phyloP scores from a whole-genome alignment of 495 filamentous ascomycete genomes.

The Trichoderma reesei region DNA sequence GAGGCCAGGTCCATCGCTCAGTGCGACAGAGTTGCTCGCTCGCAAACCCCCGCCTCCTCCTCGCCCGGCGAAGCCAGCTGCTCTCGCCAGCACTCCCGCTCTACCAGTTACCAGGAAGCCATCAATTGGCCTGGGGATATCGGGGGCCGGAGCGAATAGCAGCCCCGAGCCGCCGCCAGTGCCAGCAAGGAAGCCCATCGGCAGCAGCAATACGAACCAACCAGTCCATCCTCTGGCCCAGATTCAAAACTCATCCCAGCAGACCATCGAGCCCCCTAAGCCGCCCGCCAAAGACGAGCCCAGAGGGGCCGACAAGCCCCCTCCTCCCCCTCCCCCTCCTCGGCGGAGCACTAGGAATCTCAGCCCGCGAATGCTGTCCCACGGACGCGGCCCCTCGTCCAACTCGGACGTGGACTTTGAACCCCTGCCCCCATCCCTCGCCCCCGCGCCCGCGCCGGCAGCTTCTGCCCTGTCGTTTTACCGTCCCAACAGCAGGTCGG shows the following conservation, averaged over 20 bases:
- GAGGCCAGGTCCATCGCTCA: slow-evolving; percentile 18
- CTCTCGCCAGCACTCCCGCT: slow-evolving; percentile 40
- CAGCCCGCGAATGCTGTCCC: slow-evolving; percentile 15
- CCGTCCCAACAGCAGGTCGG: slow-evolving; percentile 1
- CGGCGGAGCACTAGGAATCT: slow-evolving; percentile 24
- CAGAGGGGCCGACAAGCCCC: slow-evolving; percentile 1
- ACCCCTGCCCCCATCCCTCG: slow-evolving; percentile 14
- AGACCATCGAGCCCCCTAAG: slow-evolving; percentile 10
- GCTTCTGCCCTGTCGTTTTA: slow-evolving; percentile 9
- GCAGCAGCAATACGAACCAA: not conserved
- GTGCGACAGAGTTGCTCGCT: slow-evolving; percentile 30
- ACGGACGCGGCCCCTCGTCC: slow-evolving; percentile 17
- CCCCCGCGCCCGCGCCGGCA: slow-evolving; percentile 6
- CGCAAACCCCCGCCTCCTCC: slow-evolving; percentile 41
- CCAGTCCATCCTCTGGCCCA: slow-evolving; percentile 24
- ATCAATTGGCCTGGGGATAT: slow-evolving; percentile 10
- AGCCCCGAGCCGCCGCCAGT: slow-evolving; percentile 17
- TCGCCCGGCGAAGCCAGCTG: slow-evolving; percentile 57
- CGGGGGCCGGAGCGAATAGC: slow-evolving; percentile 14
- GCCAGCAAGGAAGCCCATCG: slow-evolving; percentile 15
- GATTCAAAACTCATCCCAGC: slow-evolving; percentile 25
- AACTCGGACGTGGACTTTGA: slow-evolving; percentile 26
- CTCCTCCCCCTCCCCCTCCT: slow-evolving; percentile 33
- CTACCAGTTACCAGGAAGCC: slow-evolving; percentile 12
- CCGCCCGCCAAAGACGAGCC: slow-evolving; percentile 2